phyloP scores from a whole-genome alignment of 2,329 filamentous ascomycete genomes.

The Bipolaris gigantea region DNA sequence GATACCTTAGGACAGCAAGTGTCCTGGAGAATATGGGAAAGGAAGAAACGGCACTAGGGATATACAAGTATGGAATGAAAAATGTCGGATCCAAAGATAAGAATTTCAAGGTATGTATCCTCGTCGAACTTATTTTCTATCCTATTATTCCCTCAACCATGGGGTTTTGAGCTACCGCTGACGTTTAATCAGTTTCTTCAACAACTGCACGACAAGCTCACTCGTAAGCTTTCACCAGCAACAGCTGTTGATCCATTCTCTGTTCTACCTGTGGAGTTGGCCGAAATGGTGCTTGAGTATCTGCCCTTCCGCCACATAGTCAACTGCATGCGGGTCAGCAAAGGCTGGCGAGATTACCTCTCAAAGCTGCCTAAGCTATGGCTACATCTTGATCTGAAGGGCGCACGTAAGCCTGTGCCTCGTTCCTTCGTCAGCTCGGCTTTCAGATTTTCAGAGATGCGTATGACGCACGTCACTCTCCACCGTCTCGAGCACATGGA shows the following conservation, averaged over 20 bases:
- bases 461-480: constrained; percentile 38
- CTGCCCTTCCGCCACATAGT: constrained; percentile 57
- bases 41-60: constrained; percentile 55
- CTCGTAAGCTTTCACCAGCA: constrained; percentile 45
- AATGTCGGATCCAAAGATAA: constrained; percentile 48
- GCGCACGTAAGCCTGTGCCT: constrained; percentile 48
- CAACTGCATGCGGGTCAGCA: constrained; percentile 58
- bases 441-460: constrained; percentile 45
- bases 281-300: constrained; percentile 54
- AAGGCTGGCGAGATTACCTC: constrained; percentile 58
- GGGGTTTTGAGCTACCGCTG: not conserved
- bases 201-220: constrained; percentile 53
- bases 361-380: constrained; percentile 53
- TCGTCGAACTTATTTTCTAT: not conserved
- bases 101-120: constrained; percentile 32
- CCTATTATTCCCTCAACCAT: not conserved
- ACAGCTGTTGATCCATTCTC: constrained; percentile 56
- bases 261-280: constrained; percentile 58
- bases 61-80: constrained; percentile 62
- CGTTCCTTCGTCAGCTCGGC: constrained; percentile 48
- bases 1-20: constrained; percentile 60
- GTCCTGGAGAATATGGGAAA: constrained; percentile 54
- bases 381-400: constrained; percentile 57
- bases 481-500: constrained; percentile 46
- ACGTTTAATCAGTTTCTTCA: constrained; percentile 44